Conservation (phyloP, 1,139 yeast genomes). For the Diutina scorzettiae region DNA sequence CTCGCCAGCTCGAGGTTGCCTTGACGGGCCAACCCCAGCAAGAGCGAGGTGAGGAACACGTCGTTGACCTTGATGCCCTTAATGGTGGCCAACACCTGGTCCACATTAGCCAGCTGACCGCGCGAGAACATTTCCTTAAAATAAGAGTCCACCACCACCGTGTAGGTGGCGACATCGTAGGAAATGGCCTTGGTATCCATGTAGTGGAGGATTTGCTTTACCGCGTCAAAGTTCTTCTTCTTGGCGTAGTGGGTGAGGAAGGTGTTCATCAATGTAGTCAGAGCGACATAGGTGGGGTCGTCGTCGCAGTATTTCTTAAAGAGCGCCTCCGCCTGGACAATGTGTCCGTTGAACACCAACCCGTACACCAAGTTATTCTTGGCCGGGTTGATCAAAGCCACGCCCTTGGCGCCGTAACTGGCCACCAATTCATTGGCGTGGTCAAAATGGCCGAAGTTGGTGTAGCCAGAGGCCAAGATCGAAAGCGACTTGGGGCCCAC, state of each 20-base stretch:
- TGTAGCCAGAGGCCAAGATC: constrained; percentile 22
- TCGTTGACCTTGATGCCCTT: constrained; percentile 21
- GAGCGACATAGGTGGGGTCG: constrained; percentile 21
- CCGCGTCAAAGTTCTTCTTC: constrained; percentile 22
- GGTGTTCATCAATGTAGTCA: constrained; percentile 24
- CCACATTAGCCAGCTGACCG: constrained; percentile 33
- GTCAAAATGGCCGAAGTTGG: constrained; percentile 24
- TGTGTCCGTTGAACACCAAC: constrained; percentile 17
- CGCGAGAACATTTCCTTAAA: constrained; percentile 35
- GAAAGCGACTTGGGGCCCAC: constrained; percentile 17
- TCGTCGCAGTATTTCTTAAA: constrained; percentile 18
- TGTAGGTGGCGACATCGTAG: constrained; percentile 56
- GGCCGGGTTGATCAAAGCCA: constrained; percentile 19
- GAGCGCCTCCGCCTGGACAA: constrained; percentile 24
- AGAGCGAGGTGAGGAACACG: constrained; percentile 34
- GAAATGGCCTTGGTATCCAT: constrained; percentile 29
- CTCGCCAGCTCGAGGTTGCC: constrained; percentile 44
- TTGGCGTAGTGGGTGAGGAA: constrained; percentile 24
- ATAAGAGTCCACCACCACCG: constrained; percentile 47
- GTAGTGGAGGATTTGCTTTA: constrained; percentile 26
- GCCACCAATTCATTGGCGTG: constrained; percentile 20
- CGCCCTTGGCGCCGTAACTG: constrained; percentile 11
- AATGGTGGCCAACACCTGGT: constrained; percentile 27
- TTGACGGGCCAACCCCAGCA: constrained; percentile 43
- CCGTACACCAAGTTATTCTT: constrained; percentile 29